Conservation (phyloP, 2,329 filamentous ascomycete species). For the Fusarium buxicola region DNA sequence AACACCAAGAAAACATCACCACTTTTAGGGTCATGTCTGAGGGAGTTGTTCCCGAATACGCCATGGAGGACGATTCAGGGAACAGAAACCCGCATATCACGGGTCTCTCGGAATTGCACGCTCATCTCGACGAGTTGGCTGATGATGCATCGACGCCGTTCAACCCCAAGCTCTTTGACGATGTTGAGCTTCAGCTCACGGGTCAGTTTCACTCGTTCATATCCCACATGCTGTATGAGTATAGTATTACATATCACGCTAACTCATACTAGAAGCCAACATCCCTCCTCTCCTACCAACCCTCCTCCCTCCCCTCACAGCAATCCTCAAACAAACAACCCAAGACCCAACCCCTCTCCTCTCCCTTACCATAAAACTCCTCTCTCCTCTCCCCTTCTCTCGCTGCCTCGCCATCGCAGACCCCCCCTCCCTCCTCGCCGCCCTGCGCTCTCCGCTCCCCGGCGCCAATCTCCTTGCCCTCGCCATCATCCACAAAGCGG, state of each 20-base stretch:
- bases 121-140: constrained; percentile 64
- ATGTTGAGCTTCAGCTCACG: constrained; percentile 69
- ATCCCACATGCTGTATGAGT: no score
- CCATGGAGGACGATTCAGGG: constrained; percentile 51
- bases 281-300: constrained; percentile 63
- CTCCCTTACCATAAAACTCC: constrained; percentile 66
- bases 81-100: constrained; percentile 53
- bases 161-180: constrained; percentile 65
- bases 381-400: constrained; percentile 64
- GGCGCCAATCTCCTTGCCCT: constrained; percentile 70
- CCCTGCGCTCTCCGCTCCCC: constrained; percentile 64
- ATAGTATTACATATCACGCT: background rate
- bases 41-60: constrained; percentile 52
- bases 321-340: constrained; percentile 63
- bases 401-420: constrained; percentile 64
- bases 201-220: constrained; percentile 49
- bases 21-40: constrained; percentile 42
- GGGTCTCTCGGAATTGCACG: constrained; percentile 65
- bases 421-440: constrained; percentile 62
- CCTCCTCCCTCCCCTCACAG: constrained; percentile 65
- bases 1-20: constrained; percentile 1
- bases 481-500: constrained; percentile 66
- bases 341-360: constrained; percentile 64
- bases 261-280: constrained; percentile 58
- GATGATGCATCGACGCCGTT: constrained; percentile 57